phyloP scores from a whole-genome alignment of 495 filamentous ascomycete genomes.

The Tuber calosporum region DNA sequence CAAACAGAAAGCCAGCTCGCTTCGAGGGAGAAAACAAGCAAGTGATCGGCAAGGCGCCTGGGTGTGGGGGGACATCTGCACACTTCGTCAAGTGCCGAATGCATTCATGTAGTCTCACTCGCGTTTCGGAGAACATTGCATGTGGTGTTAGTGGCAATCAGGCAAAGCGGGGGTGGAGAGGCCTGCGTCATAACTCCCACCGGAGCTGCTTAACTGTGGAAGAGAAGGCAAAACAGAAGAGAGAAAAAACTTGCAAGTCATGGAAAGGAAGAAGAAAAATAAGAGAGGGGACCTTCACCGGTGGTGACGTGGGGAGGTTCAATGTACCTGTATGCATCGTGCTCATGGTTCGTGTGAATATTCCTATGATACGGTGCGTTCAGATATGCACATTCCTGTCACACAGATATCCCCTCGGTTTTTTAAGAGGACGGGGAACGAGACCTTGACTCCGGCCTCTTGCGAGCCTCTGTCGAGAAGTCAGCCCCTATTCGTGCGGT shows the following conservation, averaged over 20 bases:
- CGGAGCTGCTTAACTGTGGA: not conserved
- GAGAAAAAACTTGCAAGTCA: not conserved
- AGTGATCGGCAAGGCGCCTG: not conserved
- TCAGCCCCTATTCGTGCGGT: no score
- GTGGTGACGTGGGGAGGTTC: not conserved
- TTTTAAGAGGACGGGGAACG: not conserved
- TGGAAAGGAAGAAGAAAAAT: not conserved
- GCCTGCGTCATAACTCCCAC: not conserved
- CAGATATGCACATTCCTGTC: not conserved
- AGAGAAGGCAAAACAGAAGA: not conserved
- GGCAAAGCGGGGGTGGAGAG: not conserved
- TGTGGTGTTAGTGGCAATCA: not conserved
- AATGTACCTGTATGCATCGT: not conserved
- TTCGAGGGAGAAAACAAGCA: not conserved
- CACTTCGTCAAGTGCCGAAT: not conserved
- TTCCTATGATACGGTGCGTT: not conserved
- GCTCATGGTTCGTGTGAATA: not conserved
- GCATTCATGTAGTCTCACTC: not conserved
- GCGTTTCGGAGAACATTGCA: not conserved
- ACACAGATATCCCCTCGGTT: not conserved
- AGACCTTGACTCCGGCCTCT: not conserved
- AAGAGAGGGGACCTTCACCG: not conserved
- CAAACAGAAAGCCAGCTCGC: not conserved
- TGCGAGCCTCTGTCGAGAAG: not conserved
- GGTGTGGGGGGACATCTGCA: not conserved